phyloP scores from a whole-genome alignment of 768 basidiomycete species.

The Suillus subaureus region DNA sequence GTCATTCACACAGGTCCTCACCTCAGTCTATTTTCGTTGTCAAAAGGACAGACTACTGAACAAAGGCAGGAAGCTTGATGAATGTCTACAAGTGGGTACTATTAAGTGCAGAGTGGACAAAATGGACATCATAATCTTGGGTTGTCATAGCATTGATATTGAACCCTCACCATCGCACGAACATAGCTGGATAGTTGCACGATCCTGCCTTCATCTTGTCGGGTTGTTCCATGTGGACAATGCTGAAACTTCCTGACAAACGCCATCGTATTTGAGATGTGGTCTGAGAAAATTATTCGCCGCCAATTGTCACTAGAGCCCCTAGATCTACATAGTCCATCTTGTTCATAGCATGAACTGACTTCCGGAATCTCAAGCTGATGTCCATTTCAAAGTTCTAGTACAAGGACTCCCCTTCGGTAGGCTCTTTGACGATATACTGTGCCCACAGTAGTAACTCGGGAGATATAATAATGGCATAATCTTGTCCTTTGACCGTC shows the following conservation, averaged over 20 bases:
- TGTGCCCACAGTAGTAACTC: too few relatives aligned
- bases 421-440: too few relatives aligned
- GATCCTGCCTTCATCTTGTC: not conserved
- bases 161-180: not conserved
- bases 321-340: not conserved
- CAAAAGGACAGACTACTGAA: accelerated
- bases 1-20: not conserved
- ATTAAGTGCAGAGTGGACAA: not conserved
- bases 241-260: not conserved
- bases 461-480: too few relatives aligned
- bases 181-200: not conserved
- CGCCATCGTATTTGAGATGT: not conserved
- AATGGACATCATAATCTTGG: not conserved
- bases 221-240: not conserved
- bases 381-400: too few relatives aligned
- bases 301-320: not conserved
- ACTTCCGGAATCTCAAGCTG: too few relatives aligned
- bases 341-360: too few relatives aligned
- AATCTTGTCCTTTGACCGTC: too few relatives aligned
- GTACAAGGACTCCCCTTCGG: too few relatives aligned
- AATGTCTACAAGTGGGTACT: not conserved
- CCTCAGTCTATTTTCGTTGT: not conserved
- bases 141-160: not conserved
- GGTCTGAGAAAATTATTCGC: not conserved
- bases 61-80: not conserved